Evolutionary conservation across 2,329 filamentous ascomycete genomes (phyloP).

Genomic region (Arthrobotrys sinensis): DNA sequence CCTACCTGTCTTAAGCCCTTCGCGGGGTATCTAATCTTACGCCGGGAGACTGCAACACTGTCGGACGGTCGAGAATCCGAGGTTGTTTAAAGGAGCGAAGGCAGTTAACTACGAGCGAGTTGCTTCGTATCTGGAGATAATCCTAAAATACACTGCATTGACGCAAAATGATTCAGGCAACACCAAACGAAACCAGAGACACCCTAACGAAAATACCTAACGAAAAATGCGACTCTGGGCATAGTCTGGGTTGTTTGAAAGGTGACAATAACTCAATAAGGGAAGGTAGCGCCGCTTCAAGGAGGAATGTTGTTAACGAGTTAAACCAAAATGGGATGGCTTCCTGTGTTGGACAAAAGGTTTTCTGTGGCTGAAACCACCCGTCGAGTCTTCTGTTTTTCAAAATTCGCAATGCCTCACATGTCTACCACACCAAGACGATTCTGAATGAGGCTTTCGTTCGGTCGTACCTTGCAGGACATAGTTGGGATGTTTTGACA

Average conservation of each 20-base stretch:
- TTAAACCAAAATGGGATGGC: not conserved
- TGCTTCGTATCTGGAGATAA: not conserved
- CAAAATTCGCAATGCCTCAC: not conserved
- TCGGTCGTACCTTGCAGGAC: conserved; percentile 4
- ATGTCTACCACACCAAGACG: not conserved
- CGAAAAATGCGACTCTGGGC: not conserved
- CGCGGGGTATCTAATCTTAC: not conserved
- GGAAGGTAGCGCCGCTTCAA: conserved; percentile 14
- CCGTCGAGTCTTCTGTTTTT: not conserved
- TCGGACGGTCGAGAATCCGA: too few relatives aligned
- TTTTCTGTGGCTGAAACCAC: conserved; percentile 22
- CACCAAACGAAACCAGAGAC: conserved; percentile 15
- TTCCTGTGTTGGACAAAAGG: not conserved
- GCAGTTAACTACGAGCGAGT: too few relatives aligned
- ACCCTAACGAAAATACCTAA: not conserved
- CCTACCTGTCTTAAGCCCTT: not conserved
- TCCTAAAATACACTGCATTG: conserved; percentile 13
- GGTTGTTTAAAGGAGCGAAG: not conserved
- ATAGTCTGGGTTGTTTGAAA: not conserved
- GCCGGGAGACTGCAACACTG: too few relatives aligned
- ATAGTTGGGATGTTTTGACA: not conserved
- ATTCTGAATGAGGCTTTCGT: conserved; percentile 2
- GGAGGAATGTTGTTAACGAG: not conserved
- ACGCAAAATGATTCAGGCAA: conserved; percentile 12
- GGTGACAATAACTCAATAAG: not conserved